A percentile compares a stretch with the other conserved stretches of the same genome.
These are phyloP conservation scores for Thelephora aurantiotincta DNA, from an alignment of 768 basidiomycete genomes.

Conservation along the genomic window DNA sequence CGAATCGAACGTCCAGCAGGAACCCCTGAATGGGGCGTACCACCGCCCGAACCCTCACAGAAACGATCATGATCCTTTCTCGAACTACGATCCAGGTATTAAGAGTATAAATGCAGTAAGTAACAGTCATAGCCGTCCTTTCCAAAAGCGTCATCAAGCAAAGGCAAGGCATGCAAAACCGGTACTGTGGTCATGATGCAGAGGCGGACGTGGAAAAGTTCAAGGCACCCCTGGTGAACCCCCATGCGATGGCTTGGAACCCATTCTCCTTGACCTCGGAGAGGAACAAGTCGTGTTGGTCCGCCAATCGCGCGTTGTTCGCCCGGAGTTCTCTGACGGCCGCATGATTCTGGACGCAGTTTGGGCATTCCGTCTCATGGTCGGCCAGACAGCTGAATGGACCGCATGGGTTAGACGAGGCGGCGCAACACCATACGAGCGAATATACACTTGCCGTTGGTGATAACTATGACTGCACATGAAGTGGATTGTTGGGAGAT, in stretches of 20 bases:
- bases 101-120: too few relatives aligned
- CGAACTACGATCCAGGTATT: too few relatives aligned
- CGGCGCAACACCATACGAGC: background rate
- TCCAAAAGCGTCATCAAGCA: background rate
- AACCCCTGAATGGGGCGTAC: slow-evolving; percentile 88
- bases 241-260: slow-evolving; percentile 56
- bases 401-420: background rate
- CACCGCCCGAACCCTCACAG: slow-evolving; percentile 41
- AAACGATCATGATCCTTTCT: background rate
- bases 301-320: slow-evolving; percentile 73
- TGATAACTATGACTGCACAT: slow-evolving; percentile 99
- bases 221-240: slow-evolving; percentile 55
- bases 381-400: slow-evolving; percentile 67
- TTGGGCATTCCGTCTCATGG: slow-evolving; percentile 81
- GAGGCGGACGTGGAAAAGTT: slow-evolving; percentile 8
- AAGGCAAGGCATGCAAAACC: background rate
- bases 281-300: slow-evolving; percentile 71
- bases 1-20: slow-evolving; percentile 75
- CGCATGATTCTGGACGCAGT: slow-evolving; percentile 76
- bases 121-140: too few relatives aligned
- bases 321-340: slow-evolving; percentile 81
- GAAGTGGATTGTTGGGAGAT: slow-evolving; percentile 89
- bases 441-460: slow-evolving; percentile 45
- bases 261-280: slow-evolving; percentile 59
- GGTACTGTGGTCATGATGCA: background rate